Evolutionary conservation across 768 basidiomycete species (phyloP), one percentile per base, ranked within the genome.

Genomic region (Russula dissimulans): DNA sequence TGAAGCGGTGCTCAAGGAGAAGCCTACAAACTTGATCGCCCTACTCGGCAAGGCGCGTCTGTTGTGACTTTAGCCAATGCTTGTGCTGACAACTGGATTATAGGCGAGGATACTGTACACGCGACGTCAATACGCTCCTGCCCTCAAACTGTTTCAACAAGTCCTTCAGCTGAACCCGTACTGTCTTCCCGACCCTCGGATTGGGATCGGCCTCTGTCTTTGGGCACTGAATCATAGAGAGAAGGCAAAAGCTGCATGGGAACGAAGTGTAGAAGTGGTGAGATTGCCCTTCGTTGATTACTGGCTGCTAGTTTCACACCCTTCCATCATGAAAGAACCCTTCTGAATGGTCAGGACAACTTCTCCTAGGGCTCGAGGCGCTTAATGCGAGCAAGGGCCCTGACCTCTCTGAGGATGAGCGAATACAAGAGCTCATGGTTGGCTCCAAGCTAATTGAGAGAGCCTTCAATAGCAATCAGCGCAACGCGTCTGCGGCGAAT

Each of bases 141-240:
- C 97, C 3, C 79, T 99, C 31, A 86, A 87, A 63, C 68, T 86
- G 5, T 97, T 95, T 70, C 95, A 97, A 70, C 83, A 85, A 50
- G 86, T 95, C 9, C 78, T 98, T 11, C 77, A 80, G 34, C 79
- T 89, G 44, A 85, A 83, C 57, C 94, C 95, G 0, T 73, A 79
- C 17, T 93, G 90, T 72, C 75, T 79, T 29, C 97, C 95, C 0
- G 95, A 99, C 71, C 95, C 97, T 38, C 83, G 97, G 7, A 88
- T 98, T 59, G 97, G 97, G 17, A 91, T 98, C 43, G 97, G 97
- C 9, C 75, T 99, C 5, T 97, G 95, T 72, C 76, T 93, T 22
- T 98, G 91, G 92, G 83, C 89, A 4, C 76, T 97, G 74, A 89
- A 89, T 60, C 83, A 95, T 66, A 87, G 86, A 62, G 78, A 79